phyloP scores from a whole-genome alignment of 768 basidiomycete species.

The Tulasnella sp. region DNA sequence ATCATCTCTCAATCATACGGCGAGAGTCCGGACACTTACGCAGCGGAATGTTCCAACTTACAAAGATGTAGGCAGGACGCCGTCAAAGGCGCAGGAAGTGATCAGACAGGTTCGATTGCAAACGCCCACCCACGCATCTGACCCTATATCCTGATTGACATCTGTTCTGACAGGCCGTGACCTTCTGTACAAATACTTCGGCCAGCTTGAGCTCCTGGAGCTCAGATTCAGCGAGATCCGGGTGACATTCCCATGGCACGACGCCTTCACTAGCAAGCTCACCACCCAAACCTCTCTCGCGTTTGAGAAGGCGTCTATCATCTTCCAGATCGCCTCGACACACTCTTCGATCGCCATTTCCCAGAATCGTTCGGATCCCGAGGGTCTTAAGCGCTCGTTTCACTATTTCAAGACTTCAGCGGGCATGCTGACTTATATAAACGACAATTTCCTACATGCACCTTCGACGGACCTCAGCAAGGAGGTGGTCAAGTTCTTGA shows the following conservation, averaged over 20 bases:
- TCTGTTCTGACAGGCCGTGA: slow-evolving; percentile 53
- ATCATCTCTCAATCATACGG: slow-evolving; percentile 88
- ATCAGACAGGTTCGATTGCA: slow-evolving; percentile 62
- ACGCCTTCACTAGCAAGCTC: slow-evolving; percentile 90
- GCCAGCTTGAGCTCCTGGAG: slow-evolving; percentile 94
- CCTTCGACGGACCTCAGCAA: slow-evolving; percentile 90
- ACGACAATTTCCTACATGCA: slow-evolving; percentile 98
- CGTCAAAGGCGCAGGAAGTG: slow-evolving; percentile 90
- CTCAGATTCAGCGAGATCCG: slow-evolving; percentile 93
- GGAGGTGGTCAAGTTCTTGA: slow-evolving; percentile 88
- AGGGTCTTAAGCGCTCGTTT: slow-evolving; percentile 88
- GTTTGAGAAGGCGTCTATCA: slow-evolving; percentile 94
- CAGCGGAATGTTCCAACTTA: slow-evolving; percentile 69
- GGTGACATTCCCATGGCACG: slow-evolving; percentile 90
- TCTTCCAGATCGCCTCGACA: slow-evolving; percentile 91
- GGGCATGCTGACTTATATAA: slow-evolving; percentile 97
- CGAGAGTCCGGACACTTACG: slow-evolving; percentile 83
- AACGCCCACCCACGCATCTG: background rate
- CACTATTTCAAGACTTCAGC: slow-evolving; percentile 82
- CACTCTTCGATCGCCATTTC: slow-evolving; percentile 84
- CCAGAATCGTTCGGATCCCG: slow-evolving; percentile 78
- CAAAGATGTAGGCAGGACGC: slow-evolving; percentile 94
- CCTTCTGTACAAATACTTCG: slow-evolving; percentile 97
- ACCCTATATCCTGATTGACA: background rate
- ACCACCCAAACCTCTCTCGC: slow-evolving; percentile 94